Percentiles rank a stretch among this genome's conserved stretches.
These are phyloP conservation scores for Trichoderma citrinoviride DNA, from an alignment of 2,329 filamentous ascomycete species.

Conservation along the genomic window DNA sequence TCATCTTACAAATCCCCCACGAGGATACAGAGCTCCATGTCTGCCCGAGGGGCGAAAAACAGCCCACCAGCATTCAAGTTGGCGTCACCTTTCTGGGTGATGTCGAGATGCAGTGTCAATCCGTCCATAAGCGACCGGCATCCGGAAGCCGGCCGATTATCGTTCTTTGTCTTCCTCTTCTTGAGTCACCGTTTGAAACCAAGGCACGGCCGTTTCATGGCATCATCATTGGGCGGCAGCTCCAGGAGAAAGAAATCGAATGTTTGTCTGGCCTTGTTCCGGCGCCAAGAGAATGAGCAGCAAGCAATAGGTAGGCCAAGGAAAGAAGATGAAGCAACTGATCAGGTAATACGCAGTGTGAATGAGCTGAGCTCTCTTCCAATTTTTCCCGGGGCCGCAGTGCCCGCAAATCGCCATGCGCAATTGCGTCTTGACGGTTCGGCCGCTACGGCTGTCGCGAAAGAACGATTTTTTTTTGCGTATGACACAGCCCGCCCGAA, in stretches of 20 bases:
- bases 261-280: background rate
- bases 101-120: constrained; percentile 3
- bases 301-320: background rate
- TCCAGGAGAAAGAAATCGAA: constrained; percentile 13
- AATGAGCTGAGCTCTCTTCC: too few relatives aligned
- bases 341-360: too few relatives aligned
- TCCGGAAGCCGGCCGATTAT: constrained; percentile 9
- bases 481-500: too few relatives aligned
- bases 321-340: background rate
- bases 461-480: too few relatives aligned
- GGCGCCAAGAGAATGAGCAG: too few relatives aligned
- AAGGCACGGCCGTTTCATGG: constrained; percentile 9
- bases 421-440: background rate
- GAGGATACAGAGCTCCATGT: background rate
- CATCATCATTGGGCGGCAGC: constrained; percentile 7
- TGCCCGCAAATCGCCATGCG: background rate
- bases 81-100: background rate
- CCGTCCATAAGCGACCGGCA: constrained; percentile 12
- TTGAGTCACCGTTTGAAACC: constrained; percentile 19
- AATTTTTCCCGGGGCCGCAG: background rate
- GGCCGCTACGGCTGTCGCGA: constrained; percentile 8
- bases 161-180: background rate
- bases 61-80: constrained; percentile 17
- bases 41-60: constrained; percentile 22
- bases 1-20: too few relatives aligned